Evolutionary conservation across 306 rosid species (phyloP).

Genomic region (Urtica urens): DNA sequence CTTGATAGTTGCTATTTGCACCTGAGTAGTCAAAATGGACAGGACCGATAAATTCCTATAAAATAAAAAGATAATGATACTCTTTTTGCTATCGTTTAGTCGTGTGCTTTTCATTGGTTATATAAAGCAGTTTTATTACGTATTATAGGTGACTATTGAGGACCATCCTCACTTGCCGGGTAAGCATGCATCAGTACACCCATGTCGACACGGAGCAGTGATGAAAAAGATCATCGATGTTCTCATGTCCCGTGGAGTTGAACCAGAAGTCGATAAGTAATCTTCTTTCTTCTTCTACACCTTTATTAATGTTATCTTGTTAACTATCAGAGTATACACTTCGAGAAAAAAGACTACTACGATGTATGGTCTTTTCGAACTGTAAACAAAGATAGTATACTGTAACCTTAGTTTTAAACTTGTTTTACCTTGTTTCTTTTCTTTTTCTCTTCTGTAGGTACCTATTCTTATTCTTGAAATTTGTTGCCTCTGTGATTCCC

Average conservation of each 20-base stretch:
- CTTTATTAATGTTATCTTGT: no score
- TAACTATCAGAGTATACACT: no score
- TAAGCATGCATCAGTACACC: constrained; percentile 96
- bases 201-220: constrained; percentile 93
- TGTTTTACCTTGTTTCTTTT: not conserved
- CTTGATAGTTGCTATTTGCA: no score
- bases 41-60: no score
- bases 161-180: constrained; percentile 93
- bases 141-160: constrained; percentile 90
- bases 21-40: no score
- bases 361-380: no score
- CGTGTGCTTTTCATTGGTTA: not conserved
- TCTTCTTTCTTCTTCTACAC: constrained; percentile 1
- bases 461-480: constrained; percentile 85
- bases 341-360: no score
- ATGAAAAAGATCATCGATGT: constrained; percentile 97
- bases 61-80: not conserved
- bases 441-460: constrained; percentile 39
- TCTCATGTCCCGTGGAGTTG: constrained; percentile 88
- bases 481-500: constrained; percentile 95
- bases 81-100: not conserved
- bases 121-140: no score
- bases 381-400: no score
- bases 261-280: constrained; percentile 97
- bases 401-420: not conserved